Evolutionary conservation across 331 rosid genomes (phyloP).

Genomic region (Spiraea crenata): DNA sequence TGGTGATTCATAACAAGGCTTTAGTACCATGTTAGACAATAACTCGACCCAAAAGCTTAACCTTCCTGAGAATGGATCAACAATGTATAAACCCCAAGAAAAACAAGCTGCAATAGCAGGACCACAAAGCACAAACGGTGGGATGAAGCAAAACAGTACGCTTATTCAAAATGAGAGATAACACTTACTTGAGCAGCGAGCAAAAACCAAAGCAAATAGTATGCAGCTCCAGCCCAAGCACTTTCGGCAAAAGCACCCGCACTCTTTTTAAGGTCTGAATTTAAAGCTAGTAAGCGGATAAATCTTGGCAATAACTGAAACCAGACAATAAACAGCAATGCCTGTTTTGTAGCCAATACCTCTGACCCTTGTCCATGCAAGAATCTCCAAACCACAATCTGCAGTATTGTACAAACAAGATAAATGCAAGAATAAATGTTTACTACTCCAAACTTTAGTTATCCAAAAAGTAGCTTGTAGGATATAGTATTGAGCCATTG

Average conservation of each 20-base stretch:
- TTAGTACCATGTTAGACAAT: too few relatives aligned
- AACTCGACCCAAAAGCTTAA: too few relatives aligned
- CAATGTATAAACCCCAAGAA: too few relatives aligned
- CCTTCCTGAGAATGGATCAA: too few relatives aligned
- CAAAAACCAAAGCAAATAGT: conserved; percentile 82
- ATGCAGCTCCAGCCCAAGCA: conserved; percentile 79
- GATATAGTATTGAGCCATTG: neutral
- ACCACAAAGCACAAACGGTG: neutral
- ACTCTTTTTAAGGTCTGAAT: conserved; percentile 75
- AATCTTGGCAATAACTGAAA: conserved; percentile 78
- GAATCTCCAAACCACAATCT: conserved; percentile 70
- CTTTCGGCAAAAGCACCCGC: conserved; percentile 84
- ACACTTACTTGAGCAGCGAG: conserved; percentile 83
- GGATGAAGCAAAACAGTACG: neutral
- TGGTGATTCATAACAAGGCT: too few relatives aligned
- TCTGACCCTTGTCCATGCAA: conserved; percentile 41
- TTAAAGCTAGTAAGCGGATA: conserved; percentile 67
- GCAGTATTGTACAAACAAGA: conserved; percentile 5
- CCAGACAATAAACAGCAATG: conserved; percentile 55
- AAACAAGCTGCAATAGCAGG: neutral
- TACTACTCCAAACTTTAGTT: neutral
- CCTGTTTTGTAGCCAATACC: conserved; percentile 68
- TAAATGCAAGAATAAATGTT: neutral
- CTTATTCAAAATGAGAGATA: neutral
- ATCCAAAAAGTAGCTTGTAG: neutral